Conservation (phyloP, 2,329 filamentous ascomycete species). For the Pyrenophora teres region DNA sequence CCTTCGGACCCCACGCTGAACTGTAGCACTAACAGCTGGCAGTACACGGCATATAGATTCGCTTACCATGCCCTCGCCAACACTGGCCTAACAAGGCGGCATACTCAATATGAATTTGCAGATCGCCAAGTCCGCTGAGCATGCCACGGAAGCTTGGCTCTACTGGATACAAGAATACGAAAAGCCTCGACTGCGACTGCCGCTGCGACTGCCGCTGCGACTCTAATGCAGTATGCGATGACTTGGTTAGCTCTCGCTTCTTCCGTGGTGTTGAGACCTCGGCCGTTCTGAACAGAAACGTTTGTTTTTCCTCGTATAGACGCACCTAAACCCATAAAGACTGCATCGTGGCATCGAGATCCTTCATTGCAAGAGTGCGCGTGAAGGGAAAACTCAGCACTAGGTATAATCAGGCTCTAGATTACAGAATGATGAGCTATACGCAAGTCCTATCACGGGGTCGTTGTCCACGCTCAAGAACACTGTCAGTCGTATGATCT, state of each 20-base stretch:
- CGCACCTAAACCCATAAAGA: no score
- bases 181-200: not conserved
- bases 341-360: no score
- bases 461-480: no score
- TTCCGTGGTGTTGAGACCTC: not conserved
- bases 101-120: constrained; percentile 13
- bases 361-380: no score
- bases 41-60: not conserved
- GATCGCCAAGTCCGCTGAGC: constrained; percentile 8
- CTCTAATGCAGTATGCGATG: constrained; percentile 1
- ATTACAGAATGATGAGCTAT: no score
- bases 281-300: not conserved
- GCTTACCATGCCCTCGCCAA: not conserved
- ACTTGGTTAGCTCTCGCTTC: not conserved
- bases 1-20: no score
- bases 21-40: no score
- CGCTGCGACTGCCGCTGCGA: not conserved
- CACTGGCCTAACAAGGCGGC: not conserved
- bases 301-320: no score
- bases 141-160: constrained; percentile 4
- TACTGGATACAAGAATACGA: constrained; percentile 5
- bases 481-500: no score
- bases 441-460: no score
- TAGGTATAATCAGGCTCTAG: no score
- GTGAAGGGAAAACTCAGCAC: no score